Conservation (phyloP, 495 filamentous ascomycete genomes). For the Neurospora tetraspora region DNA sequence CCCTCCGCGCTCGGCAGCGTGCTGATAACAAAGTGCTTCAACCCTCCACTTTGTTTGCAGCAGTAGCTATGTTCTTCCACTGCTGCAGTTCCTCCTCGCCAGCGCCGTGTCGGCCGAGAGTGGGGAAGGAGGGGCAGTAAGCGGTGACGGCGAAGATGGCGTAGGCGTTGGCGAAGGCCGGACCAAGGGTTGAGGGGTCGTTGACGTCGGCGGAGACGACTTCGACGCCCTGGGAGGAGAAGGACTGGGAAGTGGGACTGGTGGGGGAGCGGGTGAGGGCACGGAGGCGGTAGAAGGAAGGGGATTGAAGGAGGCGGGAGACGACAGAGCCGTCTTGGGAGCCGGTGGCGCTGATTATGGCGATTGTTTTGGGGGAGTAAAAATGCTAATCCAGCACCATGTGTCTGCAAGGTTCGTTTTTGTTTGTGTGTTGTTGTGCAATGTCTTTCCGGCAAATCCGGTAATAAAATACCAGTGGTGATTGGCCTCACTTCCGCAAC, state of each 20-base stretch:
- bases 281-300: constrained; percentile 9
- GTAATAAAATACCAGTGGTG: background rate
- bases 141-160: constrained; percentile 6
- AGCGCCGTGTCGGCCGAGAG: background rate
- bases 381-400: background rate
- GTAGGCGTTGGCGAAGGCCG: constrained; percentile 11
- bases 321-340: constrained; percentile 14
- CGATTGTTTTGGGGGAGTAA: too few relatives aligned
- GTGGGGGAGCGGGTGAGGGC: constrained; percentile 11
- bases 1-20: background rate
- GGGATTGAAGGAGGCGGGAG: constrained; percentile 3
- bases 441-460: background rate
- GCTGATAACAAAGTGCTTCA: constrained; percentile 7
- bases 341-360: constrained; percentile 12
- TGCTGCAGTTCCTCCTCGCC: constrained; percentile 5
- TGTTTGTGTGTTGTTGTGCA: background rate
- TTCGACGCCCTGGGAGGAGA: constrained; percentile 1
- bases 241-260: constrained; percentile 6
- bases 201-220: constrained; percentile 1
- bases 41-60: background rate
- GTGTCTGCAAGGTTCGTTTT: background rate
- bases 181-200: background rate
- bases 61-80: constrained; percentile 1
- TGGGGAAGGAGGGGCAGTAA: background rate
- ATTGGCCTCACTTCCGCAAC: background rate